phyloP scores from a whole-genome alignment of 2,329 filamentous ascomycete genomes.

The Thermothelomyces thermophilus region DNA sequence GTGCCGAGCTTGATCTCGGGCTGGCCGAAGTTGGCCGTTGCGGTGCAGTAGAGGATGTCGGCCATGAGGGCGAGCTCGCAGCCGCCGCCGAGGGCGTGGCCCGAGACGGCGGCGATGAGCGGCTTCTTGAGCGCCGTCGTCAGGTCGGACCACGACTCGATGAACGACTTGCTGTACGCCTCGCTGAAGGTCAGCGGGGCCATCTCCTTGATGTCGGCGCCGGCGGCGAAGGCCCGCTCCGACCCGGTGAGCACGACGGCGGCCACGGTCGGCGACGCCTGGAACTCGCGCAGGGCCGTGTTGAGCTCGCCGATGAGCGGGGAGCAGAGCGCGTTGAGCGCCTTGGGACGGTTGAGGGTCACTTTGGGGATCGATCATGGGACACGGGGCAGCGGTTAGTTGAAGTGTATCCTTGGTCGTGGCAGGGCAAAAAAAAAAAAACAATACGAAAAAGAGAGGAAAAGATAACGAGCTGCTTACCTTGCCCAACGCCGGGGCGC shows the following conservation, averaged over 20 bases:
- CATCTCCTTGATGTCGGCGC: conserved; percentile 99
- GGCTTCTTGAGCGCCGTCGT: conserved; percentile 85
- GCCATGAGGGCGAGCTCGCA: conserved; percentile 98
- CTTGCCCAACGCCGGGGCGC: conserved; percentile 81
- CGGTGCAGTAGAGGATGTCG: conserved; percentile 87
- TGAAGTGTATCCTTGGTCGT: not conserved
- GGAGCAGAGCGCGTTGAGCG: conserved; percentile 87
- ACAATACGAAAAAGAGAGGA: not conserved
- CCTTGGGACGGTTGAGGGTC: conserved; percentile 88
- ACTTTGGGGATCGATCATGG: no score
- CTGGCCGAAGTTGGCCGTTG: conserved; percentile 84
- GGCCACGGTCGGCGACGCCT: conserved; percentile 60
- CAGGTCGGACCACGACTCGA: conserved; percentile 87
- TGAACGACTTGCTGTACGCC: conserved; percentile 87
- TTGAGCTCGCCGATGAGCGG: conserved; percentile 89
- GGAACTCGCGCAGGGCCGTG: conserved; percentile 63
- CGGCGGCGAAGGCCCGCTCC: conserved; percentile 84
- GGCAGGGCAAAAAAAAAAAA: not conserved
- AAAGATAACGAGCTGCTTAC: conserved; percentile 41
- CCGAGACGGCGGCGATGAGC: conserved; percentile 87
- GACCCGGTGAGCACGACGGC: conserved; percentile 85
- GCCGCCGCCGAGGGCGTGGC: conserved; percentile 88
- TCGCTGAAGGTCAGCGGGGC: conserved; percentile 79
- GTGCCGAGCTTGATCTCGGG: conserved; percentile 94
- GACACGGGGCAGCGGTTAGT: no score